Conservation (phyloP, 225 moss, liverwort and hornwort species). For the Antitrichia curtipendula region DNA sequence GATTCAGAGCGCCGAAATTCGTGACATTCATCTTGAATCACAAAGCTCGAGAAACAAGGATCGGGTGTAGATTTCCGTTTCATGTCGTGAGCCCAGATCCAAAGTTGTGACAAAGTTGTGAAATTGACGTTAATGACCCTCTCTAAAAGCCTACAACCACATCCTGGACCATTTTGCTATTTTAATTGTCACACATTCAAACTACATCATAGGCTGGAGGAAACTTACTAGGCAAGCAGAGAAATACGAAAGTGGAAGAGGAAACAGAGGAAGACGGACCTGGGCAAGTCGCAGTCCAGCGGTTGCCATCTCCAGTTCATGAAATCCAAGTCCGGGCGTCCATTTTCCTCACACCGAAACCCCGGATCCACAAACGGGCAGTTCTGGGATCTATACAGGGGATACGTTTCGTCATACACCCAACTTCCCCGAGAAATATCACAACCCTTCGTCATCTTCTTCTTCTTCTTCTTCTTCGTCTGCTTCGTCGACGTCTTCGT, state of each 20-base stretch:
- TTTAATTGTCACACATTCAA: background rate
- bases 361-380: slow-evolving; percentile 71
- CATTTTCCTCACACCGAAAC: slow-evolving; percentile 85
- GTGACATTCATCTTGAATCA: background rate
- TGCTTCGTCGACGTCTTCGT: background rate
- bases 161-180: background rate
- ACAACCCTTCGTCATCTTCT: background rate
- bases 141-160: no score
- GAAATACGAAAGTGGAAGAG: background rate
- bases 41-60: background rate
- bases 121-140: background rate
- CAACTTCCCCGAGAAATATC: slow-evolving; percentile 51
- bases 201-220: background rate
- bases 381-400: slow-evolving; percentile 47
- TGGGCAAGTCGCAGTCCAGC: slow-evolving; percentile 51
- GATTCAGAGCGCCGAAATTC: background rate
- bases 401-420: slow-evolving; percentile 63
- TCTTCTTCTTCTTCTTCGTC: background rate
- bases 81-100: background rate
- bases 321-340: slow-evolving; percentile 58
- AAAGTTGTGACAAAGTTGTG: background rate
- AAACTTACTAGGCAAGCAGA: background rate
- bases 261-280: background rate
- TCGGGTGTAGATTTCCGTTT: background rate
- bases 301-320: slow-evolving; percentile 87